Evolutionary conservation across 1,139 yeast species (phyloP).

Genomic region (Sugiyamaella pinicola): DNA sequence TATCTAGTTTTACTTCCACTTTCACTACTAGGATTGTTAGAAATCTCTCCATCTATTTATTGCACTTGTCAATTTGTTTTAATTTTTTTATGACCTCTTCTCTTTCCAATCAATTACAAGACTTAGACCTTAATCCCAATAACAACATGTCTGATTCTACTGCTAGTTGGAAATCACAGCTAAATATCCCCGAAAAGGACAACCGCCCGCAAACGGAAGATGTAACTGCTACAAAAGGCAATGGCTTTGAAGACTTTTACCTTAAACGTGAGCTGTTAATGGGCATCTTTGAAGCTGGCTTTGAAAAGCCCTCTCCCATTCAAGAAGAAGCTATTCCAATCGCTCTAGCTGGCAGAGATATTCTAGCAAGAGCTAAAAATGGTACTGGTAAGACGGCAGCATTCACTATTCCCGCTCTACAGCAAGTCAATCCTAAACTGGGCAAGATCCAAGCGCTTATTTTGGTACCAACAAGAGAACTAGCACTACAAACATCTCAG

Average conservation of each 20-base stretch:
- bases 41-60: no score
- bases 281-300: conserved; percentile 99
- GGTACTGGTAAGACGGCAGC: conserved; percentile 99
- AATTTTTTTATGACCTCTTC: conserved; percentile 1
- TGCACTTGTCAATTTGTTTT: no score
- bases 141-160: conserved; percentile 7
- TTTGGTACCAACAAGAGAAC: conserved; percentile 90
- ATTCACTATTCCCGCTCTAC: conserved; percentile 84
- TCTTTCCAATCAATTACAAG: background rate
- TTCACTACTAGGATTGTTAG: no score
- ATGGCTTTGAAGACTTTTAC: conserved; percentile 87
- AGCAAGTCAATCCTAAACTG: conserved; percentile 78
- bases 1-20: no score
- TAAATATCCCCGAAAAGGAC: conserved; percentile 81
- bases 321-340: conserved; percentile 98
- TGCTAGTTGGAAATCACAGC: conserved; percentile 70
- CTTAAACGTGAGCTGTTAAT: conserved; percentile 89
- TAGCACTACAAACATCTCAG: conserved; percentile 96
- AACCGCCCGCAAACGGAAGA: conserved; percentile 95
- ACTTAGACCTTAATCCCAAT: background rate
- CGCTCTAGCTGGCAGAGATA: conserved; percentile 93
- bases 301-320: conserved; percentile 96
- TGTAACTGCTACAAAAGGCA: conserved; percentile 89
- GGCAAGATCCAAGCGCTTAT: conserved; percentile 87
- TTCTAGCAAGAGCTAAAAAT: conserved; percentile 96